Evolutionary conservation across 164 flowering plant species (phyloP), one percentile per base, ranked within the genome.

Genomic region (Paratinospora sagittata): DNA sequence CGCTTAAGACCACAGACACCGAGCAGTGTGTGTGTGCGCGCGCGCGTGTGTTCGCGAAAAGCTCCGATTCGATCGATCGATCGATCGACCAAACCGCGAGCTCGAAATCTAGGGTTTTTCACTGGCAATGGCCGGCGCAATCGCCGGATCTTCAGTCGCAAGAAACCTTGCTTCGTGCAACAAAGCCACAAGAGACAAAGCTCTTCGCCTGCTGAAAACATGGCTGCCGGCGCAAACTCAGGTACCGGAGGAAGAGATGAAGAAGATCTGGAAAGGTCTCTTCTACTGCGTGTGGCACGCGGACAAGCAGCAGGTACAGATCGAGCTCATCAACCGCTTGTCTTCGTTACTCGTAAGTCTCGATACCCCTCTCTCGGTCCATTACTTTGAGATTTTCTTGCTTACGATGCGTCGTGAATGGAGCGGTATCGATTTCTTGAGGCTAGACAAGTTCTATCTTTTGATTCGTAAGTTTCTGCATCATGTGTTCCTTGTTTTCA

Each of bases 331-430:
- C 71, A 73, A 87, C 33, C 73, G 80, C 6, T 83, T 95, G 47
- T 75, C 95, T 26, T 78, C 88, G 2, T 73, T 84, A 14, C 75
- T 91, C 12, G 71, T 68, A 7, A 30, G 66, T 34, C 82, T 89
- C 66, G 71, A 74, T 11, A 74, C 69, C 9, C 63, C 81, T 21
- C 74, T 92, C 6, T 76, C 93, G 4, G 3, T 87, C 12, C 80
- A 76, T 0, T 95, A 86, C 76, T 84, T 90, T 73, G 79, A 86
- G 26, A 79, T 68, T n/a, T 90, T 92, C 80, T 27, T 89, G 33
- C 63, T 83, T 68, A 89, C 97, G 8, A 82, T 95, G 74, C 86
- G 97, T n/a, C 85, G 97, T 8, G 97, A 95, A 77, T 95, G 98
- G 98, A 23, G 86, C 61, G 93, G 98, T 0, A 92, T 95, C 69